These are phyloP conservation scores for Hortaea werneckii DNA, from an alignment of 2,329 filamentous ascomycete species.

Conservation along the genomic window DNA sequence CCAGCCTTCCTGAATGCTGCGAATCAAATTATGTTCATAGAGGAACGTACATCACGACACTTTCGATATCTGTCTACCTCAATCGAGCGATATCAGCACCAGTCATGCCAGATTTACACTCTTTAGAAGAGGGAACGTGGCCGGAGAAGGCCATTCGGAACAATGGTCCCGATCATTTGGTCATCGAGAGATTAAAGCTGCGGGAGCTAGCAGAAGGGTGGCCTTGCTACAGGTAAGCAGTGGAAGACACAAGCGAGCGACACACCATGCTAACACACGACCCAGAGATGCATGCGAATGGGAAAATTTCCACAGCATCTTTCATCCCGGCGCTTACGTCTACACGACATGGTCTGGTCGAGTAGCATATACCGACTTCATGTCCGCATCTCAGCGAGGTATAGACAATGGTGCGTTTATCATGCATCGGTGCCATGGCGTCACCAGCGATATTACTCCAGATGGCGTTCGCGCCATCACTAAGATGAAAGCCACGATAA, in stretches of 20 bases:
- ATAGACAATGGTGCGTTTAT: slow-evolving; percentile 36
- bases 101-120: slow-evolving; percentile 4
- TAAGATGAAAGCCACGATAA: slow-evolving; percentile 44
- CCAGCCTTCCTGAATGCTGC: too few relatives aligned
- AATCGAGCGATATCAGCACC: too few relatives aligned
- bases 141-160: slow-evolving; percentile 32
- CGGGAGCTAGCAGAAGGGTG: slow-evolving; percentile 42
- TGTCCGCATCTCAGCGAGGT: slow-evolving; percentile 29
- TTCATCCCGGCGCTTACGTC: slow-evolving; percentile 38
- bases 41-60: too few relatives aligned
- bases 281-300: slow-evolving; percentile 39
- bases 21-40: too few relatives aligned
- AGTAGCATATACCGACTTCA: slow-evolving; percentile 32
- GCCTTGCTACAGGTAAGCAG: slow-evolving; percentile 30
- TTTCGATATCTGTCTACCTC: neutral
- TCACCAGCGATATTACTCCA: slow-evolving; percentile 33
- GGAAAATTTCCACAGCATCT: slow-evolving; percentile 43
- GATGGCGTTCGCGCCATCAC: slow-evolving; percentile 34
- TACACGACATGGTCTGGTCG: slow-evolving; percentile 44
- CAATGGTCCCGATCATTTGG: slow-evolving; percentile 37
- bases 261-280: too few relatives aligned
- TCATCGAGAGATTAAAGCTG: slow-evolving; percentile 37
- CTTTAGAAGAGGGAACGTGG: neutral
- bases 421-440: slow-evolving; percentile 36
- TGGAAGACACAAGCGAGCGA: too few relatives aligned